Conservation (phyloP, 2,329 filamentous ascomycete species). For the Fusarium albidum region DNA sequence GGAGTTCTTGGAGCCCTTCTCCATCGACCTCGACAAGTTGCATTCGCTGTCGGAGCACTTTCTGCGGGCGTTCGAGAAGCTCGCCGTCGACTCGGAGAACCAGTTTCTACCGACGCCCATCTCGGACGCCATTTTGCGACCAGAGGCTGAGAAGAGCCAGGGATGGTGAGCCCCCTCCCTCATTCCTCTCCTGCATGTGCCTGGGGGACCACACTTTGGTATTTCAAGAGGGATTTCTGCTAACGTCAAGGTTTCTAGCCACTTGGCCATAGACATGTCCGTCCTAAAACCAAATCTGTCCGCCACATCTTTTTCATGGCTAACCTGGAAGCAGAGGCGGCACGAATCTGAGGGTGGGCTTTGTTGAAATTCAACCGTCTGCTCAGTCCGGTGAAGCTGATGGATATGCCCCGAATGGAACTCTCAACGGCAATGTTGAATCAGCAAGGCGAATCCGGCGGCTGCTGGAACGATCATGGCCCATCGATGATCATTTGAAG, state of each 20-base stretch:
- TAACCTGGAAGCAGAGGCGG: conserved; percentile 65
- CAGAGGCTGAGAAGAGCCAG: conserved; percentile 50
- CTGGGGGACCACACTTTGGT: neutral
- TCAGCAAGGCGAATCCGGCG: conserved; percentile 56
- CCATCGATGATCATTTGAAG: conserved; percentile 77
- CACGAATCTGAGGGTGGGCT: conserved; percentile 73
- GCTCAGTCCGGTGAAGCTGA: conserved; percentile 8
- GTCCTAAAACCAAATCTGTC: conserved; percentile 32
- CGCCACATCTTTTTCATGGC: conserved; percentile 4
- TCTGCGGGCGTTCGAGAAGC: conserved; percentile 53
- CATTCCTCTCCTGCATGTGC: neutral
- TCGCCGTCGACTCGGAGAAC: conserved; percentile 60
- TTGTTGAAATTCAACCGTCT: conserved; percentile 65
- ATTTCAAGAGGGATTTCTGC: neutral
- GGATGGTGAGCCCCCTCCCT: conserved; percentile 62
- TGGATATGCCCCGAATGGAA: conserved; percentile 15
- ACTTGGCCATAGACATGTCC: conserved; percentile 73
- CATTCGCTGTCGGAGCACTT: conserved; percentile 58
- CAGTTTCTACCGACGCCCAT: conserved; percentile 71
- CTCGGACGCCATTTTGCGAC: conserved; percentile 64
- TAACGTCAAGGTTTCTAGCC: conserved; percentile 48
- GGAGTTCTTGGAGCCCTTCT: conserved; percentile 61
- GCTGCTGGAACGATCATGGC: conserved; percentile 75
- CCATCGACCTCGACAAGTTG: conserved; percentile 56
- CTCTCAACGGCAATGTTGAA: conserved; percentile 24